phyloP scores from a whole-genome alignment of 768 basidiomycete species.

The Russula sp. region DNA sequence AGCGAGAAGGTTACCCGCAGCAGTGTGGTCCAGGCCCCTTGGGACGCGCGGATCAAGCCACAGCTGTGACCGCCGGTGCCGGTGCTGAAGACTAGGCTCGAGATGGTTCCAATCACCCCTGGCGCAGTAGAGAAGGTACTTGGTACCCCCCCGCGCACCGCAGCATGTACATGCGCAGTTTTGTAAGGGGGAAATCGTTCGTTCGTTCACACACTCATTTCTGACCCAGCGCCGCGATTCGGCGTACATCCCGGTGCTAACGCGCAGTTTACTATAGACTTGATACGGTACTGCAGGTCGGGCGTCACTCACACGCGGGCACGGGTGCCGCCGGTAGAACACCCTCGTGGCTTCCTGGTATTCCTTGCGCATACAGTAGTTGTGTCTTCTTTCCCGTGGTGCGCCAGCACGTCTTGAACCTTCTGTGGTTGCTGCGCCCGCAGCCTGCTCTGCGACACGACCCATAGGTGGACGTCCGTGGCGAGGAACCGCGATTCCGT shows the following conservation, averaged over 20 bases:
- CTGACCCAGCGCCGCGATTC: neutral
- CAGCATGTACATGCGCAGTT: neutral
- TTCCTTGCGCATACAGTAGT: neutral
- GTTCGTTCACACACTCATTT: neutral
- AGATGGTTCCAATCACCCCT: no score
- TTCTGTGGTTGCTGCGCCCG: neutral
- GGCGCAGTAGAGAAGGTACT: no score
- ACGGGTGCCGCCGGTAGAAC: neutral
- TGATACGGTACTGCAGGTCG: neutral
- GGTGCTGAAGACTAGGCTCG: no score
- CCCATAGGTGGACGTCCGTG: conserved; percentile 23
- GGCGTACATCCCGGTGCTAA: neutral
- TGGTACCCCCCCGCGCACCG: no score
- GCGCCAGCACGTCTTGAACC: neutral
- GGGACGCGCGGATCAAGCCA: no score
- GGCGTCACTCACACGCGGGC: neutral
- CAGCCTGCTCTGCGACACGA: neutral
- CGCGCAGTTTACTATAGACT: neutral
- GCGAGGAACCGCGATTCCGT: conserved; percentile 31
- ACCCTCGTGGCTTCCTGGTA: neutral
- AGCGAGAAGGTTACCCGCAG: neutral
- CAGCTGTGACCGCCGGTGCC: no score
- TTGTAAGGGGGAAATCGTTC: neutral
- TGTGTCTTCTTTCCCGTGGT: neutral
- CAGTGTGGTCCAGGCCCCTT: no score